Base-by-base conservation (phyloP, 1,284 basidiomycete species). In the Fistulina hepatica region DNA sequence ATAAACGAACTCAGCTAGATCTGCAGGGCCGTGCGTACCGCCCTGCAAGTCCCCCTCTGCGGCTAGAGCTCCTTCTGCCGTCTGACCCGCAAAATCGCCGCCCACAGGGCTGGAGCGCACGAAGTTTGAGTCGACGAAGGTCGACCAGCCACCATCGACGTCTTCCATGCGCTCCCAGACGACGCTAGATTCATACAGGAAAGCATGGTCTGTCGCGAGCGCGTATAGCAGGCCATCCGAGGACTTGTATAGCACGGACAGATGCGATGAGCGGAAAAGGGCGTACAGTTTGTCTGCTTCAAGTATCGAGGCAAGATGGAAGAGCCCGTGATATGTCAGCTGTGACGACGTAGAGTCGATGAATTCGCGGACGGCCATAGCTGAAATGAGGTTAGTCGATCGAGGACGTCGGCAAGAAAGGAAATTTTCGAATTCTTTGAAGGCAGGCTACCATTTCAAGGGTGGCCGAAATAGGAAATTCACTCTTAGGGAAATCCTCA, bases 121-220 rank as follows among this genome's bases (percentile, higher is more conserved):
- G 43, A 89, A 81, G 28, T 73, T 61, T 1, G 71, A 68, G 54
- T 90, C 84, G 16, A 82, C 82, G 50, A 89, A 92, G 3, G 72
- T 71, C 12, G 81, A 75, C 42, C 64, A 73, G 3, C 71, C 67
- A 2, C 88, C 86, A 45, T 92, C 88, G 26, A 92, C 71, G 50
- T 95, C 91, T 48, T 85, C 84, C 16, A 94, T 61, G 12, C 79
- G 74, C 59, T 94, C 89, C 89, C 91, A 93, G 4, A 92, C 75
- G 19, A 92, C 75, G 13, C 74, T 73, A 0, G 77, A 65, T 52
- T 92, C 88, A 47, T 76, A 58, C 11, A 81, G 58, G 54, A 93
- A 90, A 16, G 78, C 72, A 34, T 82, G 68, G 55, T 93, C 91
- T 0, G 88, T 90, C 6, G 81, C 84, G 42, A 93, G 76, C 3